Percentiles rank a stretch among this genome's conserved stretches.
These are phyloP conservation scores for Skeletonema menzelii DNA, from an alignment of 108 stramenopile species.

Conservation along the genomic window DNA sequence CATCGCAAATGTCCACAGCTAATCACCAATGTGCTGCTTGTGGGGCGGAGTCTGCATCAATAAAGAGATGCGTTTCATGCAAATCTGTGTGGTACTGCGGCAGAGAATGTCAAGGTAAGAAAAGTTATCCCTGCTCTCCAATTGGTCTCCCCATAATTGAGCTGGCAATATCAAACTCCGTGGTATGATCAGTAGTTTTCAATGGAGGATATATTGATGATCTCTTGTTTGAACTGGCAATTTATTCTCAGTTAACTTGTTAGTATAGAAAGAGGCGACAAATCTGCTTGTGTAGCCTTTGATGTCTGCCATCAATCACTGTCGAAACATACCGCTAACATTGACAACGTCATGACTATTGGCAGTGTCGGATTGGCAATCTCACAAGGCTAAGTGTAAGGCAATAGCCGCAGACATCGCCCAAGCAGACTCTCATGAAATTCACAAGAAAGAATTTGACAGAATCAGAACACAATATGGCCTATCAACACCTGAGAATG, in stretches of 20 bases:
- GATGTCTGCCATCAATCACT: slow-evolving; percentile 23
- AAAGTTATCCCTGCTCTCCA: no score
- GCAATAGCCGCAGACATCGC: slow-evolving; percentile 43
- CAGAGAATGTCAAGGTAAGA: slow-evolving; percentile 7
- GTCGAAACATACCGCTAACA: slow-evolving; percentile 18
- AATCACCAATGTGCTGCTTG: background rate
- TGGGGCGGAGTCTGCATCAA: slow-evolving; percentile 23
- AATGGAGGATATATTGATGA: no score
- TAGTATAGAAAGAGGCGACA: background rate
- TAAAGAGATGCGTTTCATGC: slow-evolving; percentile 57
- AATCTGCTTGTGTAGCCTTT: background rate
- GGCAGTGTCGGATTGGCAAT: slow-evolving; percentile 51
- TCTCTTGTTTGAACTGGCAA: background rate
- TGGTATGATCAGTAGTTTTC: no score
- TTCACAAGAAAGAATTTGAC: slow-evolving; percentile 76
- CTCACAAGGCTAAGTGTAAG: slow-evolving; percentile 52
- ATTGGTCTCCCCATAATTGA: background rate
- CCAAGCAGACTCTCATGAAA: slow-evolving; percentile 56
- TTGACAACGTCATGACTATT: background rate
- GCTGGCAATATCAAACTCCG: background rate
- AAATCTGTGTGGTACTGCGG: slow-evolving; percentile 45
- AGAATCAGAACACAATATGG: slow-evolving; percentile 59
- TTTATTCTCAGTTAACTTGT: background rate
- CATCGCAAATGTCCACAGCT: background rate
- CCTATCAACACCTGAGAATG: slow-evolving; percentile 46